phyloP scores from a whole-genome alignment of 495 filamentous ascomycete species.

The Cenococcum geophilum region DNA sequence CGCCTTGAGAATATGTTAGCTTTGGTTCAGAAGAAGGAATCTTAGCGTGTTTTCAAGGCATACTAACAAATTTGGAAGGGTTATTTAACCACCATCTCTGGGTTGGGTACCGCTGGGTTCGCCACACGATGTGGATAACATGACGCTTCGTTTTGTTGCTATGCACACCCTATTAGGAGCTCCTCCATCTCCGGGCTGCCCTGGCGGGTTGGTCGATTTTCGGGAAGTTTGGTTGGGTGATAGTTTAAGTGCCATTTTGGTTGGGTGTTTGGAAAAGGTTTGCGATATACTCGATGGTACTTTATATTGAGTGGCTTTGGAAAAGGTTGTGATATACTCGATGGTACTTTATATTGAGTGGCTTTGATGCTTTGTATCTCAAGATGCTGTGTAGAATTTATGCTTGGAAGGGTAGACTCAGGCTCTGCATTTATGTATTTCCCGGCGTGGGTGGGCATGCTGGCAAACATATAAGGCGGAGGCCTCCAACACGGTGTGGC shows the following conservation, averaged over 20 bases:
- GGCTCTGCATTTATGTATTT: background rate
- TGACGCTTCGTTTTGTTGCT: background rate
- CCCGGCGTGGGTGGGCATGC: background rate
- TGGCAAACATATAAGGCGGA: background rate
- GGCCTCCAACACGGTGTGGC: background rate
- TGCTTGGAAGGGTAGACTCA: background rate
- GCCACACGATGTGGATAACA: background rate
- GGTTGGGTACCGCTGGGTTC: conserved; percentile 11
- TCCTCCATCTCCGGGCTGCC: conserved; percentile 23
- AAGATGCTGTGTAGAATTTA: background rate
- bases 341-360: too few species aligned
- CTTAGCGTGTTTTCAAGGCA: background rate
- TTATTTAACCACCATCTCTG: conserved; percentile 20
- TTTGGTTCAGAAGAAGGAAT: background rate
- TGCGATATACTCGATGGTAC: too few species aligned
- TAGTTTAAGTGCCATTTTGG: background rate
- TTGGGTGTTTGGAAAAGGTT: too few species aligned
- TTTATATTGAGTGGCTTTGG: too few species aligned
- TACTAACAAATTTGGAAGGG: background rate
- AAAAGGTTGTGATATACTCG: too few species aligned
- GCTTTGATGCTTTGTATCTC: too few species aligned
- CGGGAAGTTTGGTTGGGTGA: background rate
- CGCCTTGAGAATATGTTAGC: background rate
- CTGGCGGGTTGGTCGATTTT: conserved; percentile 3
- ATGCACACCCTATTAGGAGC: conserved; percentile 7